Conservation (phyloP, 2,329 filamentous ascomycete genomes). For the Aspergillus sp. region DNA sequence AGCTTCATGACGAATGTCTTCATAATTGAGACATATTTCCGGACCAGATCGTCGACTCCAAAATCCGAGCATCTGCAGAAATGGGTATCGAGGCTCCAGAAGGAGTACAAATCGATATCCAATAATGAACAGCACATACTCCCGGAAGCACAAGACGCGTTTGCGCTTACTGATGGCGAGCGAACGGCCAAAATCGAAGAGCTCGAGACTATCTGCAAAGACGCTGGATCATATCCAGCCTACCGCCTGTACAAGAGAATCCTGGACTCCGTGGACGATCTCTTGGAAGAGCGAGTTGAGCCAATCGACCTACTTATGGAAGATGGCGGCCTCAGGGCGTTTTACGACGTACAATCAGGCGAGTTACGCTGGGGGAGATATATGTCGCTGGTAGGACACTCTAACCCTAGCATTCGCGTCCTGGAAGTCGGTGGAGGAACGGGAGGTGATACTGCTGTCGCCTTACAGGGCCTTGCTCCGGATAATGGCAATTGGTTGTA, state of each 20-base stretch:
- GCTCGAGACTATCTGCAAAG: neutral
- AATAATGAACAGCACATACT: neutral
- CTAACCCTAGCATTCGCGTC: constrained; percentile 21
- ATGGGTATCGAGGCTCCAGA: constrained; percentile 6
- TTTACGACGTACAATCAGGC: constrained; percentile 11
- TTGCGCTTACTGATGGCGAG: neutral
- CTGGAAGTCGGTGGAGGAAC: constrained; percentile 31
- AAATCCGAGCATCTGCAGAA: constrained; percentile 6
- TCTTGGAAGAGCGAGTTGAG: constrained; percentile 15
- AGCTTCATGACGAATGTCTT: neutral
- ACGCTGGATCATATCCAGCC: neutral
- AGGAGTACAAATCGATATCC: constrained; percentile 1
- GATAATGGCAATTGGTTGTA: constrained; percentile 13
- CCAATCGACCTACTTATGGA: constrained; percentile 19
- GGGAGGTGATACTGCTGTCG: constrained; percentile 22
- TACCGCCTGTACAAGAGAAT: constrained; percentile 3
- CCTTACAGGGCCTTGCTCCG: constrained; percentile 12
- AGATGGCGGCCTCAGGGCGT: constrained; percentile 10
- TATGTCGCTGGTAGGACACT: constrained; percentile 17
- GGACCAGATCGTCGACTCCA: neutral
- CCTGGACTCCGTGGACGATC: constrained; percentile 4
- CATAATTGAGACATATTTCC: constrained; percentile 6
- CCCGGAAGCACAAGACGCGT: constrained; percentile 1
- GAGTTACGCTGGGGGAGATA: constrained; percentile 9
- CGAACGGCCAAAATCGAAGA: neutral